Base-by-base conservation (phyloP, 2,329 filamentous ascomycete genomes). In the Thelonectria discophora region DNA sequence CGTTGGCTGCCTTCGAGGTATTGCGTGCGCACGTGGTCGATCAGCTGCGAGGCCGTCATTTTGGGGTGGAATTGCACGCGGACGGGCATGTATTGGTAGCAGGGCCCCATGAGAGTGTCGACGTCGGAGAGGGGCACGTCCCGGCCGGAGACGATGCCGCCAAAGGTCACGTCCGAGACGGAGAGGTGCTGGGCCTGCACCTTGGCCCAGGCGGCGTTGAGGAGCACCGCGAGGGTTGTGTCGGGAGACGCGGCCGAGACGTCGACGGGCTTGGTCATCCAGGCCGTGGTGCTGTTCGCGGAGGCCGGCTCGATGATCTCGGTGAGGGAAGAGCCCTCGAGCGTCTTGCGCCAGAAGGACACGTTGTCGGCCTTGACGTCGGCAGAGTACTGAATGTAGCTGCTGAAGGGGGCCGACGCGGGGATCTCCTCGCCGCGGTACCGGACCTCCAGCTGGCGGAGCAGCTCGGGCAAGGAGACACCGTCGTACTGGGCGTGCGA, bases 401-500 rank as follows among this genome's bases (percentile, higher is more conserved):
- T 62, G 6, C 59, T 58, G n/a, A 72, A 72, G 12, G 66, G 63
- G 1, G 65, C 47, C 1, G 66, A 71, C 0, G 55, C 40, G 1
- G 69, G 62, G 2, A 62, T 39, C 5, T 70, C 68, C 1, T 62
- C 32, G 8, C 74, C 76, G 2, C 67, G 60, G 62, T 82, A 82
- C 6, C 78, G 73, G 3, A 75, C 70, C 2, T 78, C 74, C 27
- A 83, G 73, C 47, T 80, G 76, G 1, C 74, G 71, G 34, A 81
- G 75, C 1, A 83, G 72, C 5, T 75, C 73, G 0, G 81, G 81
- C 3, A 83, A 71, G 20, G 77, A 82, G 17, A 83, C 78, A 24
- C 81, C 81, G 21, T 83, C 81, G 52, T 83, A 83, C 64, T 83
- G 81, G 0, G 81, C 81, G 63, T 83, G 81, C 0, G 82, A 84